Conservation (phyloP, 2,329 filamentous ascomycete species). For the Cladosporium sp. region DNA sequence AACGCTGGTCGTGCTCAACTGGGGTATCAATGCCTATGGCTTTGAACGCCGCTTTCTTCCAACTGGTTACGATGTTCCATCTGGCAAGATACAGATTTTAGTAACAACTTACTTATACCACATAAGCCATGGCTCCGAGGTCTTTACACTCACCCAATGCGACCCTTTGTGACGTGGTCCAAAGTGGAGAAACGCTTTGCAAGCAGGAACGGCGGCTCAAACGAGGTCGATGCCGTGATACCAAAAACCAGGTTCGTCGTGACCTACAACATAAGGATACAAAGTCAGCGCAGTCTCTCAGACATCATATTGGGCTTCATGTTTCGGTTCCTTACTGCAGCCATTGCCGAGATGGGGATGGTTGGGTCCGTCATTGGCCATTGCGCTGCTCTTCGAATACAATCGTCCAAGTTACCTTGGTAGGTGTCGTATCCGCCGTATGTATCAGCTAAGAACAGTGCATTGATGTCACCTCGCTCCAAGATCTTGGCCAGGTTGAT, state of each 20-base stretch:
- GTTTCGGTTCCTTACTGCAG: constrained; percentile 41
- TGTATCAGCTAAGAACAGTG: constrained; percentile 65
- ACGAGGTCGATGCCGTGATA: constrained; percentile 64
- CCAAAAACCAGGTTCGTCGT: constrained; percentile 64
- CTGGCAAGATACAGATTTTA: neutral
- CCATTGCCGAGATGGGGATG: constrained; percentile 66
- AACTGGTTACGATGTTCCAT: constrained; percentile 68
- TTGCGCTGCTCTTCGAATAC: constrained; percentile 62
- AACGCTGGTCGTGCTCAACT: constrained; percentile 62
- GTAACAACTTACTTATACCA: neutral
- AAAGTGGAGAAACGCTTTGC: constrained; percentile 64
- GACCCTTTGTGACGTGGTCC: constrained; percentile 61
- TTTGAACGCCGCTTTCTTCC: constrained; percentile 64
- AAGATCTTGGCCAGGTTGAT: constrained; percentile 63
- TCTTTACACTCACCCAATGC: constrained; percentile 46
- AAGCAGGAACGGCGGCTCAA: constrained; percentile 62
- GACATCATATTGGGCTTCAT: neutral
- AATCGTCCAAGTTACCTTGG: constrained; percentile 41
- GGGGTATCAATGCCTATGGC: constrained; percentile 60
- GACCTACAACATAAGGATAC: constrained; percentile 38
- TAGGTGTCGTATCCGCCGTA: constrained; percentile 66
- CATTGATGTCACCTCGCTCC: constrained; percentile 63
- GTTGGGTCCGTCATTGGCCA: constrained; percentile 66
- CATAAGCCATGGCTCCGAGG: neutral
- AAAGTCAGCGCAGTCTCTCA: neutral